Conservation (phyloP, 805 yeast species). For the Candida argentea region DNA sequence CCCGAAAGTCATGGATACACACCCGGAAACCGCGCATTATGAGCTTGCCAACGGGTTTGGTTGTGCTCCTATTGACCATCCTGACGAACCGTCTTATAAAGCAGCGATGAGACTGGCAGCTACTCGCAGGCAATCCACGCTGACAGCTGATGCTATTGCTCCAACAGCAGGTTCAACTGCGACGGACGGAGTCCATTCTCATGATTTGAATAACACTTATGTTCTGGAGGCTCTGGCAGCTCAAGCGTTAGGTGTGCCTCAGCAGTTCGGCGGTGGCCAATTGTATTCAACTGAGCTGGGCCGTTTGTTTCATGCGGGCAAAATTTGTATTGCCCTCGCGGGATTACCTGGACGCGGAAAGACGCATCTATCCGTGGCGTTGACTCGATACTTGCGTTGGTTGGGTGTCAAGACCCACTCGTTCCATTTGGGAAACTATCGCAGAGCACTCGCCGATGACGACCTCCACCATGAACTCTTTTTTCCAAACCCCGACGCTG, state of each 20-base stretch:
- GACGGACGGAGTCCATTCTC: background rate
- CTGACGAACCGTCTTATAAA: too few relatives aligned
- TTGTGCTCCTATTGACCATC: constrained; percentile 23
- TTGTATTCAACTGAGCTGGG: constrained; percentile 90
- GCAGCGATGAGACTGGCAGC: too few relatives aligned
- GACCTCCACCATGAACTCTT: constrained; percentile 61
- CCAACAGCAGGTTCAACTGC: background rate
- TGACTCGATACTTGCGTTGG: constrained; percentile 92
- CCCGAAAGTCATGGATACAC: too few relatives aligned
- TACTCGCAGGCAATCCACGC: too few relatives aligned
- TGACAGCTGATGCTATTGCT: too few relatives aligned
- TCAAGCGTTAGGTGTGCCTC: constrained; percentile 1
- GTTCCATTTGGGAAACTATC: constrained; percentile 86
- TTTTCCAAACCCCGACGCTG: constrained; percentile 39
- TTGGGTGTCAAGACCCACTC: constrained; percentile 88
- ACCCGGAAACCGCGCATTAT: too few relatives aligned
- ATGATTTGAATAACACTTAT: background rate
- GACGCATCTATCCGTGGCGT: constrained; percentile 83
- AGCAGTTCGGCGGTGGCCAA: constrained; percentile 44
- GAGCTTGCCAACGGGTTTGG: constrained; percentile 29
- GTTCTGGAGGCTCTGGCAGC: background rate
- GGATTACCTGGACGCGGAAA: constrained; percentile 97
- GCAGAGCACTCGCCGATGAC: constrained; percentile 47
- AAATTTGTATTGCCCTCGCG: constrained; percentile 75
- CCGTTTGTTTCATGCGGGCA: constrained; percentile 89